Base-by-base conservation (phyloP, 495 filamentous ascomycete genomes). In the Talaromyces ruber region DNA sequence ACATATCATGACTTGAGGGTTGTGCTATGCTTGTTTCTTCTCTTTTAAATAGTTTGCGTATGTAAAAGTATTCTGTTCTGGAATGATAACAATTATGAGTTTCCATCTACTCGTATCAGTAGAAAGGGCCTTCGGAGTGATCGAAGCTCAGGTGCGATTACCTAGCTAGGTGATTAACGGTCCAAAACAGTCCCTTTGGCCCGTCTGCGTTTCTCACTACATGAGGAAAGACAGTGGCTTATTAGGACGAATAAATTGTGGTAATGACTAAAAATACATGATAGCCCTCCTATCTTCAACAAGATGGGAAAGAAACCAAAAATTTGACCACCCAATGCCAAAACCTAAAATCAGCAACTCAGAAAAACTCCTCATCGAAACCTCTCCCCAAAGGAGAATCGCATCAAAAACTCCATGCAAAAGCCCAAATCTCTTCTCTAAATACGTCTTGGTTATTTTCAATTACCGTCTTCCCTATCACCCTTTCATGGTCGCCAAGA, bases 401-500 rank as follows among this genome's bases (percentile, higher is more conserved):
- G n/a, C n/a, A n/a, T n/a, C 34, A 39, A 47, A 47, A 47, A 47
- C 43, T 47, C 43, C 43, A 22, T 3, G 43, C n/a, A 47, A 47
- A 47, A 11, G 16, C 43, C n/a, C 43, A 45, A 21, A 3, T 45
- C 39, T 45, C n/a, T 47, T 21, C 21, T 9, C n/a, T 21, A 18
- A 47, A 18, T 21, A n/a, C 43, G 18, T 22, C n/a, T 47, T 21
- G n/a, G n/a, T n/a, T n/a, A n/a, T n/a, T 39, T 39, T 39, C 34
- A 4, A 39, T 39, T 4, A 39, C 34, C 16, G 34, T 39, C n/a
- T 6, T 47, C 18, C 21, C 12, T 29, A 67, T 79, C 68, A 84
- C 25, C 70, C 76, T 71, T 90, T 89, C 90, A 98, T 96, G 52
- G 81, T 91, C 65, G 86, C 88, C 75, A 98, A 78, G 78, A 97